phyloP scores from a whole-genome alignment of 176 grass and related monocot genomes.

The Chloris gayana region DNA sequence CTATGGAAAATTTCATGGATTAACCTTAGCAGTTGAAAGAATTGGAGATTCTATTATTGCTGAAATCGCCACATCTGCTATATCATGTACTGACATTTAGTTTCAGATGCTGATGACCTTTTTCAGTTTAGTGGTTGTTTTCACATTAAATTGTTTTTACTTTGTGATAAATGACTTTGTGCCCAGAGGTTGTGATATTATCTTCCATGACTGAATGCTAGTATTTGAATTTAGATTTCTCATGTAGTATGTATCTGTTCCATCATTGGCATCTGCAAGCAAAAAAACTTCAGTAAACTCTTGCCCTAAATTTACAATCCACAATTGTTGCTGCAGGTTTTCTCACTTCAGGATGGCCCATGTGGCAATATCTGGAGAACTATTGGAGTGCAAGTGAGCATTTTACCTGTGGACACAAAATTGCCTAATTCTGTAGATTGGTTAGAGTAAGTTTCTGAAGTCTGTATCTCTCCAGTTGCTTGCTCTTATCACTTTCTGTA shows the following conservation, averaged over 20 bases:
- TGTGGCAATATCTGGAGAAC: slow-evolving; percentile 67
- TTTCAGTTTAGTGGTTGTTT: not conserved
- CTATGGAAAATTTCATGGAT: not conserved
- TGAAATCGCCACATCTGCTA: not conserved
- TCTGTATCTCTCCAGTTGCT: slow-evolving; percentile 40
- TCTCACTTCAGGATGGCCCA: slow-evolving; percentile 74
- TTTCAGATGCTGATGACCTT: not conserved
- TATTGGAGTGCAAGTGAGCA: slow-evolving; percentile 55
- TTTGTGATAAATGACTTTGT: not conserved
- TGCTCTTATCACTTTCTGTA: slow-evolving; percentile 17
- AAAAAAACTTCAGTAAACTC: slow-evolving; percentile 15
- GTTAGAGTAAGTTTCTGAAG: slow-evolving; percentile 80
- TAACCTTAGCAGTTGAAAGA: not conserved
- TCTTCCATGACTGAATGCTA: slow-evolving; percentile 7
- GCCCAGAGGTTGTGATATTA: not conserved
- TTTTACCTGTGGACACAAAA: slow-evolving; percentile 47
- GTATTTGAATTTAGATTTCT: slow-evolving; percentile 14
- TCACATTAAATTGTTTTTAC: not conserved
- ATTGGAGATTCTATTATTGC: not conserved
- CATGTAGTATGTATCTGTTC: slow-evolving; percentile 5
- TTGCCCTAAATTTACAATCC: slow-evolving; percentile 9
- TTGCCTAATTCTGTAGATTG: slow-evolving; percentile 64
- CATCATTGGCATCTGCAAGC: not conserved
- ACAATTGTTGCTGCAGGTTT: slow-evolving; percentile 70
- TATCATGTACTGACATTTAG: not conserved